phyloP scores from a whole-genome alignment of 495 filamentous ascomycete species.

The Recurvomyces mirabilis region DNA sequence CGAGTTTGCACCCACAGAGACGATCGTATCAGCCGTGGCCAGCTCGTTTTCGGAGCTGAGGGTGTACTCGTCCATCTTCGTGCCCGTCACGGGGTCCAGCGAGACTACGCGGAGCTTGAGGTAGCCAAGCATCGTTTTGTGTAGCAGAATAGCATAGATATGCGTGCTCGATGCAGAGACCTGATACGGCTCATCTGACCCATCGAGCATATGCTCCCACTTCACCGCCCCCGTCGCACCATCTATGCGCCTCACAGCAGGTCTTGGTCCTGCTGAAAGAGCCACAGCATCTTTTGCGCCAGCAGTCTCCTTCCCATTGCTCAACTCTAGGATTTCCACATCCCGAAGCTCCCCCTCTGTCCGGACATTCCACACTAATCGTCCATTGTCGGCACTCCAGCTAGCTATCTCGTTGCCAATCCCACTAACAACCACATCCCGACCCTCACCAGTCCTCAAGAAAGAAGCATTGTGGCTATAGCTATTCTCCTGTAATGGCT shows the following conservation, averaged over 20 bases:
- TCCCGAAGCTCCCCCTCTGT: constrained; percentile 56
- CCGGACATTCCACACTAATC: constrained; percentile 58
- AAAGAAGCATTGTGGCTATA: constrained; percentile 34
- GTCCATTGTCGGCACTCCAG: constrained; percentile 78
- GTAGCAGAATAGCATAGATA: constrained; percentile 66
- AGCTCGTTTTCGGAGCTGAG: constrained; percentile 67
- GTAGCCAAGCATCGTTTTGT: constrained; percentile 52
- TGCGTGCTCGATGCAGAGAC: constrained; percentile 62
- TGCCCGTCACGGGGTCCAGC: constrained; percentile 60
- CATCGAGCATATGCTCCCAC: constrained; percentile 51
- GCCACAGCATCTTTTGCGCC: constrained; percentile 58
- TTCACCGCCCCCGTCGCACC: constrained; percentile 59
- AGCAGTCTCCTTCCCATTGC: constrained; percentile 38
- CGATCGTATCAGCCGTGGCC: constrained; percentile 50
- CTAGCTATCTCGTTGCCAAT: constrained; percentile 53
- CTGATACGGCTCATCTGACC: constrained; percentile 62
- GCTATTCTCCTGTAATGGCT: constrained; percentile 40
- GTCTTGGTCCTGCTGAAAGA: constrained; percentile 47
- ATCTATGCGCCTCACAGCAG: constrained; percentile 55
- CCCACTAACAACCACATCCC: constrained; percentile 61
- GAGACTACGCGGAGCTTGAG: constrained; percentile 63
- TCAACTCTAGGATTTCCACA: constrained; percentile 67
- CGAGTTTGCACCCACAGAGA: constrained; percentile 75
- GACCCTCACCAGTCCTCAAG: constrained; percentile 60
- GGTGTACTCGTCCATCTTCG: constrained; percentile 49